Evolutionary conservation across 2,329 filamentous ascomycete species (phyloP), one percentile per base, ranked within the genome.

Genomic region (Talaromyces sp.): DNA sequence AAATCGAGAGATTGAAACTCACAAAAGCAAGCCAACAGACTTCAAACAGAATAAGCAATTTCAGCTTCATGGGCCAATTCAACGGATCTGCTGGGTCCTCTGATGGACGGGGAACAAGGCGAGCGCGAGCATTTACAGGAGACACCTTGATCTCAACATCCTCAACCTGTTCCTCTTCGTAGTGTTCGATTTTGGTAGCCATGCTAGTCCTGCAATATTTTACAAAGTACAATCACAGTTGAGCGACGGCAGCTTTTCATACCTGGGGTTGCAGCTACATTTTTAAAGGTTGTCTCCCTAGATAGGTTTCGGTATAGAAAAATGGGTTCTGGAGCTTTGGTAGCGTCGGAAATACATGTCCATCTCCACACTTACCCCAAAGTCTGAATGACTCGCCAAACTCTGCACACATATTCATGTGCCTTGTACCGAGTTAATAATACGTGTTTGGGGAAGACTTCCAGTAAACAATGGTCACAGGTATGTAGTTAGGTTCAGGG

Each of bases 1-100:
- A 47, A 10, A 11, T 19, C 10, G 13, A 47, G 19, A 47, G 7
- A 27, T 25, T 13, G 25, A 25, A 8, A 50, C 47, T 52, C 22
- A 62, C 60, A 25, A 62, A 62, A 19, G 60, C 60, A 54, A 62
- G 60, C 60, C 60, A 62, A 35, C 60, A 54, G 13, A 54, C 60
- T 62, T 62, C 45, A 33, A 54, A 52, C 11, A 62, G 33, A n/a
- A 62, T 41, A 15, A 62, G 5, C 33, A 62, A 15, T 17, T 62
- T 62, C 22, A 62, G 35, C 22, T 50, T 52, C 22, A 62, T 54
- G 9, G 60, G 60, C 60, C 60, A 62, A 27, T 62, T 62, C 6
- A 62, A 47, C 13, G 60, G 60, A 52, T 62, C 60, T 41, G 31
- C 60, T 35, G 47, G 45, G 22, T 62, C 60, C 31, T 62, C 60